Percentiles rank a stretch among this genome's conserved stretches.
Evolutionary conservation across 208 protist genomes (phyloP).

Genomic region (Endotrypanum monterogeii): DNA sequence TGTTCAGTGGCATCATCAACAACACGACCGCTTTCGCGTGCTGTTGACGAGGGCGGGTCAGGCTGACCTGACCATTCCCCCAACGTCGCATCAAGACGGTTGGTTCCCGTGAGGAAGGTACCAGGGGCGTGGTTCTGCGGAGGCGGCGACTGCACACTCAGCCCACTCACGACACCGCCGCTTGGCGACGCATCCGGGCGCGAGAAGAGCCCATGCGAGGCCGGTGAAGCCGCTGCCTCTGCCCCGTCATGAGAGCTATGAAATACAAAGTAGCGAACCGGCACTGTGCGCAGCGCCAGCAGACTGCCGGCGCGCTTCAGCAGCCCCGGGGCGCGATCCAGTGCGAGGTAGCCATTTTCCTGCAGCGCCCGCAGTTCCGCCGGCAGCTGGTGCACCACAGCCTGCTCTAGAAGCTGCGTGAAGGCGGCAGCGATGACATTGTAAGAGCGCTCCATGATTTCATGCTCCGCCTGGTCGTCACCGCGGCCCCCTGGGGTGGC

Average conservation of each 20-base stretch:
- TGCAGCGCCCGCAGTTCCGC: constrained; percentile 51
- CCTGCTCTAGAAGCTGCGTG: constrained; percentile 61
- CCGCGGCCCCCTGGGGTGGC: constrained; percentile 29
- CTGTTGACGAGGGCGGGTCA: constrained; percentile 31
- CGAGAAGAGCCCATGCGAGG: constrained; percentile 1
- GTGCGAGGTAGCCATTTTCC: constrained; percentile 68
- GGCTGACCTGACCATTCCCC: constrained; percentile 67
- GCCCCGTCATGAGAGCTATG: constrained; percentile 64
- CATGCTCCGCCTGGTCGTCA: constrained; percentile 62
- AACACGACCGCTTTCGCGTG: constrained; percentile 11
- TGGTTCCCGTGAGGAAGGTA: constrained; percentile 63
- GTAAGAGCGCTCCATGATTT: constrained; percentile 65
- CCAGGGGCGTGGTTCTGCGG: constrained; percentile 34
- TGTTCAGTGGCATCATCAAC: constrained; percentile 57
- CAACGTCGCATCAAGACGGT: constrained; percentile 58
- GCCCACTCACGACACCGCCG: constrained; percentile 1
- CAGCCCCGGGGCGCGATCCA: constrained; percentile 68
- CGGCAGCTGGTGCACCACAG: constrained; percentile 47
- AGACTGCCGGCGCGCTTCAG: constrained; percentile 54
- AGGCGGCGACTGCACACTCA: constrained; percentile 25
- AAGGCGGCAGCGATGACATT: constrained; percentile 69
- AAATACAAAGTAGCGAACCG: constrained; percentile 83
- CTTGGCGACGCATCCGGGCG: not conserved
- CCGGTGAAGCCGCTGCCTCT: constrained; percentile 1
- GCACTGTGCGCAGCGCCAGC: constrained; percentile 66